Evolutionary conservation across 345 rosid species (phyloP), one percentile per base, ranked within the genome.

Genomic region (Gossypium sturtianum): DNA sequence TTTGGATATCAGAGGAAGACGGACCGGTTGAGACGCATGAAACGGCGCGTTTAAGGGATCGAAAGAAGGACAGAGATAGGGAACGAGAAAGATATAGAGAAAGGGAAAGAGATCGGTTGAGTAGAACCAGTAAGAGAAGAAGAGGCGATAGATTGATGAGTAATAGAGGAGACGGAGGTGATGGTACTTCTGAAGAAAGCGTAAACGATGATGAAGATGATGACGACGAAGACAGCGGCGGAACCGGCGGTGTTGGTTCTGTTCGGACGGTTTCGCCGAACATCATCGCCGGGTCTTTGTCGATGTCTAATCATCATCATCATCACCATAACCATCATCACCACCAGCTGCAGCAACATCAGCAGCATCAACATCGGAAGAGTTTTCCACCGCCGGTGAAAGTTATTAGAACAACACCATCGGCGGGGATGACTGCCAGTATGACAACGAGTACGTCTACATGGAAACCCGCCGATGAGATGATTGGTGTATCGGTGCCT

Each of bases 401-500:
- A 81, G 80, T 84, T 77, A 83, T 88, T 79, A 86, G 89, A 81
- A 67, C 87, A 22, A 66, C 91, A 72, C 86, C 91, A 43, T 68
- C 93, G 57, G 80, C 72, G 72, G 81, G 78, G 63, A 29, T 82
- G 58, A 54, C 78, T 44, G 7, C 72, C 62, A 47, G 68, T 17
- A 7, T 57, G 13, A 77, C 64, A 3, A 52, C 25, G 10, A 70
- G 16, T 34, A 15, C 81, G 1, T 72, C 83, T 6, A 49, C 86
- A 1, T 91, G 97, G 97, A 91, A 90, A 76, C 89, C 94, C 15
- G 88, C 91, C 12, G 99, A 91, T 51, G 99, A 95, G 83, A 90
- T 95, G 98, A 95, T 93, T 82, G 93, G 99, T 13, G 97, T 93
- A 47, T 84, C 97, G 76, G 99, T 95, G 54, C 99, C 99, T 75